Conservation (phyloP, 2,329 filamentous ascomycete species). For the Chaetomium strumarium region DNA sequence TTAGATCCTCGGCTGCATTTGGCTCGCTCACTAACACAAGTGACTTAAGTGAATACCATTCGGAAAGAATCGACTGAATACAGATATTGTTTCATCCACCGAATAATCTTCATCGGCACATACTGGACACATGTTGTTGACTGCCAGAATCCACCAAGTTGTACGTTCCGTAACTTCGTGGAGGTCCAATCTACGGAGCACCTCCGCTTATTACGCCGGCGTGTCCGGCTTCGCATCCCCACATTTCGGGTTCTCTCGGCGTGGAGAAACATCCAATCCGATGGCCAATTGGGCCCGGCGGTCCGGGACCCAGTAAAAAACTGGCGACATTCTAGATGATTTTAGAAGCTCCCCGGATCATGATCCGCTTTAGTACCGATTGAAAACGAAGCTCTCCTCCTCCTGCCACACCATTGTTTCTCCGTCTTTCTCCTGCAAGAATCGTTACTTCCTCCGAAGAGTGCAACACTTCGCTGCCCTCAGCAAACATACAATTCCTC, state of each 20-base stretch:
- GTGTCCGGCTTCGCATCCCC: background rate
- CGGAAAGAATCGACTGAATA: too few relatives aligned
- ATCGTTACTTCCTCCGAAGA: background rate
- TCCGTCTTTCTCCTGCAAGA: conserved; percentile 2
- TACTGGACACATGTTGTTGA: too few relatives aligned
- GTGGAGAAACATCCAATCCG: conserved; percentile 23
- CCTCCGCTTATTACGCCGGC: background rate
- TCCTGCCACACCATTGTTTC: conserved; percentile 2
- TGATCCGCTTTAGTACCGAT: conserved; percentile 14
- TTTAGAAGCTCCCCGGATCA: conserved; percentile 28
- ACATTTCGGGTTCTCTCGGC: background rate
- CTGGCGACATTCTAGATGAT: conserved; percentile 31
- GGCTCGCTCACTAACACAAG: too few relatives aligned
- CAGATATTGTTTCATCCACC: too few relatives aligned
- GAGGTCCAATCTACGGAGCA: too few relatives aligned
- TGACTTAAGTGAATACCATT: too few relatives aligned
- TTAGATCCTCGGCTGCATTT: too few relatives aligned
- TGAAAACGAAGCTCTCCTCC: conserved; percentile 14
- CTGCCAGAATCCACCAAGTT: too few relatives aligned
- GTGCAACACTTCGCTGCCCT: background rate
- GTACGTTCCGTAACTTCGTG: too few relatives aligned
- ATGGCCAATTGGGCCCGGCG: conserved; percentile 11
- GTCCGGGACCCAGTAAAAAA: conserved; percentile 23
- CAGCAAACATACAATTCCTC: background rate
- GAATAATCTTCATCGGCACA: too few relatives aligned